Evolutionary conservation across 495 filamentous ascomycete genomes (phyloP), one percentile per base, ranked within the genome.

Genomic region (Rusavskia elegans): DNA sequence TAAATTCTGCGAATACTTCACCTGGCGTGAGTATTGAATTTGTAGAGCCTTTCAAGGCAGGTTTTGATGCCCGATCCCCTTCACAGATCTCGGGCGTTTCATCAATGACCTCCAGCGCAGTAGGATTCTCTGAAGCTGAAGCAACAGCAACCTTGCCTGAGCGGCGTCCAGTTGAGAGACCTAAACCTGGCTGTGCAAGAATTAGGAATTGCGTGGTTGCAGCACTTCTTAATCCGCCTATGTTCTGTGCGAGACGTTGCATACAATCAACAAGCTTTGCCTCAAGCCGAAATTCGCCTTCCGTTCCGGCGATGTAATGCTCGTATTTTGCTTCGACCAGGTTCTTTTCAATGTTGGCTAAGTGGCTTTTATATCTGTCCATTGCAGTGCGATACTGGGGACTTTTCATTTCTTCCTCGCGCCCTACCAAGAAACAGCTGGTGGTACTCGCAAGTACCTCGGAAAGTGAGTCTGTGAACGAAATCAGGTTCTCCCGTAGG

Each of bases 171-270:
- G 20, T 16, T 46, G 44, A 17, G 10, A 23, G 11, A 29, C 19
- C 44, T 11, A 46, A n/a, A 6, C 53, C 63, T 1, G 78, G 69
- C 57, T 89, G 82, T 54, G 76, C 77, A 23, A 95, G 69, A 25
- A 97, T 74, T 32, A 80, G 76, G 59, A 97, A 95, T 60, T 98
- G 92, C 8, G 89, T 85, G 17, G 80, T 76, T 20, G 92, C 88
- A 36, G 92, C 88, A 68, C 87, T 94, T 46, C 88, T 78, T 62
- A 98, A 68, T 3, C 90, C 92, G 59, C 92, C 90, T 55, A 97
- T 80, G 57, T 88, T 86, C 62, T 98, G 92, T 11, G 85, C 80
- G 38, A 98, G 77, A 41, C 81, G 81, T 58, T 95, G 87, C 67
- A 95, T 78, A 57, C 84, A 92, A 49, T 85, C 82, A 20, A 94